These are phyloP conservation scores for Penstemon davidsonii DNA, from an alignment of 257 asterid genomes.

Conservation along the genomic window DNA sequence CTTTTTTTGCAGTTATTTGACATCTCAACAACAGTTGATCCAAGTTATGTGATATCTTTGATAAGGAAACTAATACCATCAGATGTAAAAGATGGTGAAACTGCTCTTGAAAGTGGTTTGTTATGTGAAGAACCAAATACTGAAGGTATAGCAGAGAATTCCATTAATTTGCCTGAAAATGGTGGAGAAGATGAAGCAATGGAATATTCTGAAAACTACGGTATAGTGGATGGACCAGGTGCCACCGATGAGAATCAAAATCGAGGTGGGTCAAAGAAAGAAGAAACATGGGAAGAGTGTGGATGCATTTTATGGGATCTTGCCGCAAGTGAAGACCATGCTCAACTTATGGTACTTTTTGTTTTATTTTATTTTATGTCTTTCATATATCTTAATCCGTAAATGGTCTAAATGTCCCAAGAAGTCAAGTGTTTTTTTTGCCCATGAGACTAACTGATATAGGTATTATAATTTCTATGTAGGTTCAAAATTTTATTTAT, in stretches of 20 bases:
- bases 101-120: conserved; percentile 32
- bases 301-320: conserved; percentile 99
- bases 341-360: conserved; percentile 72
- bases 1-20: conserved; percentile 65
- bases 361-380: not conserved
- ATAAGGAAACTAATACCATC: conserved; percentile 83
- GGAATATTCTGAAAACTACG: conserved; percentile 39
- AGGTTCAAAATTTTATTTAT: conserved; percentile 86
- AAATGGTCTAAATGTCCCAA: not conserved
- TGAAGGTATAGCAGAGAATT: conserved; percentile 32
- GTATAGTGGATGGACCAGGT: conserved; percentile 30
- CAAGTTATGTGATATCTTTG: conserved; percentile 81
- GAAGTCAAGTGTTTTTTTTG: conserved; percentile 8
- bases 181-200: conserved; percentile 48
- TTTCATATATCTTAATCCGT: conserved; percentile 15
- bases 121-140: conserved; percentile 33
- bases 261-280: conserved; percentile 37
- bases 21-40: conserved; percentile 82
- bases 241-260: conserved; percentile 31
- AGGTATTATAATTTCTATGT: conserved; percentile 24
- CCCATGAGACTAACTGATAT: conserved; percentile 15
- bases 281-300: conserved; percentile 80
- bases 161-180: conserved; percentile 35
- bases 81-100: conserved; percentile 36
- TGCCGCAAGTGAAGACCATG: conserved; percentile 84